These are phyloP conservation scores for Candida schatavii DNA, from an alignment of 805 yeast species.

Conservation along the genomic window DNA sequence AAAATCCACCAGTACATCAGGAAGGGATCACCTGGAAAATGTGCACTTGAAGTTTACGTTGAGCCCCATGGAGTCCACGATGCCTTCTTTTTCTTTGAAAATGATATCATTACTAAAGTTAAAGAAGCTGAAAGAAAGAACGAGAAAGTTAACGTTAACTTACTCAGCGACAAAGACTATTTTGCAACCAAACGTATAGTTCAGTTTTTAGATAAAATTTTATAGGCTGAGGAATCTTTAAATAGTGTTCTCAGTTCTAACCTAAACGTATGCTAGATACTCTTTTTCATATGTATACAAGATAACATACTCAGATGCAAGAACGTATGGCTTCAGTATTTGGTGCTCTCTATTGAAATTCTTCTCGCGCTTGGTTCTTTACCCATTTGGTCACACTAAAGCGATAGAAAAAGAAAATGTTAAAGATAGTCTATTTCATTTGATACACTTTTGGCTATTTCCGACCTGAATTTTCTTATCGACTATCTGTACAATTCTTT, in stretches of 20 bases:
- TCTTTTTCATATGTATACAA: no score
- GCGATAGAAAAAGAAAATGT: no score
- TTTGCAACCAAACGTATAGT: conserved; percentile 24
- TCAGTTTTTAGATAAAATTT: conserved; percentile 22
- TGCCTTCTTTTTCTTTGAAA: conserved; percentile 25
- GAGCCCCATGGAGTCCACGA: conserved; percentile 42
- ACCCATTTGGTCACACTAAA: no score
- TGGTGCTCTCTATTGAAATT: no score
- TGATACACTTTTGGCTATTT: no score
- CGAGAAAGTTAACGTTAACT: neutral
- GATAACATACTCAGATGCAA: no score
- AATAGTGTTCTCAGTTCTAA: neutral
- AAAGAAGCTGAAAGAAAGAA: neutral
- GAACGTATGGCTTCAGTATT: no score
- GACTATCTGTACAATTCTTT: no score
- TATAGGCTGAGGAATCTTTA: no score
- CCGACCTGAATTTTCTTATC: no score
- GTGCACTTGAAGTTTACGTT: conserved; percentile 21
- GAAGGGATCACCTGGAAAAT: conserved; percentile 10
- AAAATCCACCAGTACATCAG: conserved; percentile 21
- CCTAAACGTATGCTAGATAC: neutral
- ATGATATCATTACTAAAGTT: conserved; percentile 13
- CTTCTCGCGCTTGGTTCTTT: no score
- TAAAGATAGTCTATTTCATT: no score
- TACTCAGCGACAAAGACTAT: neutral